Evolutionary conservation across 192 early-diverging fungal species (phyloP), one percentile per base, ranked within the genome.

Genomic region (Coemansia sp.): DNA sequence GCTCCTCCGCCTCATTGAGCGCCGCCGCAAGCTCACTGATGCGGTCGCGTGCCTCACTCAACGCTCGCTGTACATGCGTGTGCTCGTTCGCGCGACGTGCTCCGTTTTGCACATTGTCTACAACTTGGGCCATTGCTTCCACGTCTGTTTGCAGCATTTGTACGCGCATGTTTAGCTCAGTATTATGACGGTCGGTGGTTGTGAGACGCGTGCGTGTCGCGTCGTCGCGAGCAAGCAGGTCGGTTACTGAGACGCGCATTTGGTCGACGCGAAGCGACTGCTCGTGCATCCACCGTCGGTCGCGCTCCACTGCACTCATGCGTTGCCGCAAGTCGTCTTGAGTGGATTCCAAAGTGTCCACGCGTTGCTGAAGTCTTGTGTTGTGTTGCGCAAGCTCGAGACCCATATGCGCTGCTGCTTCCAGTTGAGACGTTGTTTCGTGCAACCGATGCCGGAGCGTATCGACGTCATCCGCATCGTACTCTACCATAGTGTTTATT

Each of bases 261-360:
- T 81, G 73, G 57, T 81, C 78, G 8, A 81, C 60, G 3, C 73
- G 65, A 16, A 81, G 39, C 5, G 73, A 81, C 59, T 81, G 73
- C 49, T 81, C 69, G 41, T 81, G 78, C 64, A 74, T 69, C 69
- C 78, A 72, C 53, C 73, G 57, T 5, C 70, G 65, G 60, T 81
- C 78, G 14, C 70, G 65, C 63, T 81, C 78, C 7, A 75, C 41
- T 13, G 75, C 29, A 14, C 35, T 37, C 38, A 81, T 53, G 0
- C 73, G 70, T 52, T 69, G 68, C 1, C 41, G 60, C 50, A 81
- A 56, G 24, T 72, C 73, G 19, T 67, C 62, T 11, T 81, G 66
- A 6, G 41, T 51, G 7, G 47, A 51, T 32, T 63, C 62, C 13
- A 35, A 26, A 19, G 41, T 20, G 11, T 54, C 47, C n/a, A 81